Base-by-base conservation (phyloP, 140 eudicot species). In the Senecio squalidus region DNA sequence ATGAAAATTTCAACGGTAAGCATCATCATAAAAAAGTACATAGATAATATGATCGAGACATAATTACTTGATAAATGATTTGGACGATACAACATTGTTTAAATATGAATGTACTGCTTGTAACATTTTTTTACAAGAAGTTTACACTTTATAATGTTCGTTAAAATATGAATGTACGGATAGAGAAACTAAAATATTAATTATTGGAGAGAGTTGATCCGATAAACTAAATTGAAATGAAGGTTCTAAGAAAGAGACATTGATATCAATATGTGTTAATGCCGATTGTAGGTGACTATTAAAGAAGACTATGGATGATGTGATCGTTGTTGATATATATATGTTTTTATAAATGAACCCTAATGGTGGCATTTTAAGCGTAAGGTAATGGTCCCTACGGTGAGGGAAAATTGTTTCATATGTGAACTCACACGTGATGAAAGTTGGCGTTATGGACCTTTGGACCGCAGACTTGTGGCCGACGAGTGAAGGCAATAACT, bases 381-480 rank as follows among this genome's bases (percentile, higher is more conserved):
- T 36, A 31, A 3, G 5, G 28, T 17, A 38, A n/a, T 69, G 62
- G 64, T 55, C 64, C 60, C 45, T 58, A 25, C n/a, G 68, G 41
- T 6, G 61, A 69, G 9, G 62, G 55, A n/a, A 13, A 38, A 16
- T 21, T 4, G 24, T 24, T 46, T 22, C 9, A 48, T 34, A 57
- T 18, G 10, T 6, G 51, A 34, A 18, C 14, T 21, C 34, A 28
- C 68, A 59, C 24, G 62, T 59, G 74, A 69, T 16, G 53, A 39
- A 57, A 36, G 67, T 25, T 49, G 38, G 68, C 21, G 27, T 49
- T 49, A 47, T 59, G 62, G 75, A 59, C 73, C 28, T 40, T 45
- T 55, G 64, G 64, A 67, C 60, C 61, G n/a, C 26, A 5, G 34
- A 27, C 17, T 10, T 26, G 41, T 9, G 16, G 25, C 39, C 22